phyloP scores from a whole-genome alignment of 441 rosid species.

The Manihot esculenta region DNA sequence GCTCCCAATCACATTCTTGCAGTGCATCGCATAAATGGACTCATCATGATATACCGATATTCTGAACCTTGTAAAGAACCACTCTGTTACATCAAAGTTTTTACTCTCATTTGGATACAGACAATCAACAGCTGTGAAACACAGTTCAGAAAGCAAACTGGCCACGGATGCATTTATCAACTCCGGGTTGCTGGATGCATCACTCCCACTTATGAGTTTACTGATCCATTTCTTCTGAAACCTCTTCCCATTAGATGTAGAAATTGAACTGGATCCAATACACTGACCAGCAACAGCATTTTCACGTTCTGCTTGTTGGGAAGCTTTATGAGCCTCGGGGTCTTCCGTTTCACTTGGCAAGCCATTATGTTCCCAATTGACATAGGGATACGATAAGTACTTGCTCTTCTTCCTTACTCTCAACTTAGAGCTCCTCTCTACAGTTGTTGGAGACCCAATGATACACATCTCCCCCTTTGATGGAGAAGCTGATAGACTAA shows the following conservation, averaged over 20 bases:
- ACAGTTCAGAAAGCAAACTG: conserved; percentile 58
- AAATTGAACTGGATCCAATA: conserved; percentile 46
- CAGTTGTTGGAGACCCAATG: conserved; percentile 14
- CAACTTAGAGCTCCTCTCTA: conserved; percentile 33
- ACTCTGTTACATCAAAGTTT: conserved; percentile 43
- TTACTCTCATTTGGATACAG: conserved; percentile 37
- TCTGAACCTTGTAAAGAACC: conserved; percentile 86
- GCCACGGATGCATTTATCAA: conserved; percentile 44
- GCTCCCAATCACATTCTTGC: conserved; percentile 42
- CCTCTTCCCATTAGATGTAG: conserved; percentile 50
- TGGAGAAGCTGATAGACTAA: conserved; percentile 14
- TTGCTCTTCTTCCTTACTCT: conserved; percentile 72
- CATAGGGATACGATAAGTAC: conserved; percentile 66
- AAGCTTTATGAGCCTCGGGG: conserved; percentile 10
- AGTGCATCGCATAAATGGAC: conserved; percentile 49
- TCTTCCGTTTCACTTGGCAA: conserved; percentile 31
- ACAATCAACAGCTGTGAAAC: conserved; percentile 51
- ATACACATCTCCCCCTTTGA: conserved; percentile 7
- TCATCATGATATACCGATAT: conserved; percentile 63
- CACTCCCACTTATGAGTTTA: conserved; percentile 41
- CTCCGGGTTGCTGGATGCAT: conserved; percentile 42
- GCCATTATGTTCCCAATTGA: conserved; percentile 41
- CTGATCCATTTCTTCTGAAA: conserved; percentile 56
- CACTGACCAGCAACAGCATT: conserved; percentile 27
- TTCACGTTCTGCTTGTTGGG: conserved; percentile 24